A percentile compares a stretch with the other conserved stretches of the same genome.
These are phyloP conservation scores for Lipomyces yamadae DNA, from an alignment of 805 yeast genomes.

Conservation along the genomic window DNA sequence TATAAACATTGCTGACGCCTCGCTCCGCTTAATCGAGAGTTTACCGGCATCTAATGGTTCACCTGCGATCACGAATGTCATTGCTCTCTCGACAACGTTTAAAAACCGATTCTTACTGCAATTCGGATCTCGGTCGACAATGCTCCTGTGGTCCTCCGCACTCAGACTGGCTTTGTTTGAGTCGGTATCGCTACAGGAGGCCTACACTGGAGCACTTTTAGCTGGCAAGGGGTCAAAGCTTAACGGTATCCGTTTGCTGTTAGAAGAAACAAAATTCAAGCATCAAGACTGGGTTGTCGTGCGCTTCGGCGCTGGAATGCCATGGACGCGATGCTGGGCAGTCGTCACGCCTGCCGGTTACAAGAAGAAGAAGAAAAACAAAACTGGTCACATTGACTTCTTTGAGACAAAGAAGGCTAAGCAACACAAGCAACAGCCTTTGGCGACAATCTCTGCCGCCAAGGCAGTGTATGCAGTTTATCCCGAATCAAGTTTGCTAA, in stretches of 20 bases:
- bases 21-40: conserved; percentile 57
- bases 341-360: conserved; percentile 65
- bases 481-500: conserved; percentile 79
- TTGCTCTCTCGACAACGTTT: conserved; percentile 89
- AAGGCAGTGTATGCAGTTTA: conserved; percentile 84
- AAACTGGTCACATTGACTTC: conserved; percentile 72
- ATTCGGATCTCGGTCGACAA: conserved; percentile 66
- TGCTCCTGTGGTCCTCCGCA: conserved; percentile 80
- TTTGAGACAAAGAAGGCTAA: conserved; percentile 78
- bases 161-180: conserved; percentile 81
- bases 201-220: conserved; percentile 92
- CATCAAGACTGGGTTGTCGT: conserved; percentile 96
- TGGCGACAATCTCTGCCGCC: conserved; percentile 79
- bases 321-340: conserved; percentile 94
- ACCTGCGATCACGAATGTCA: conserved; percentile 46
- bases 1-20: conserved; percentile 88
- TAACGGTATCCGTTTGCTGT: conserved; percentile 81
- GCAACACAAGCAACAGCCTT: conserved; percentile 64
- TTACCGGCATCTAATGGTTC: conserved; percentile 25
- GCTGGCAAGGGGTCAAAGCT: conserved; percentile 89
- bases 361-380: conserved; percentile 52
- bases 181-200: conserved; percentile 83
- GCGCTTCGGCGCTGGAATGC: conserved; percentile 96
- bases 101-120: conserved; percentile 87
- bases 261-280: conserved; percentile 81